Base-by-base conservation (phyloP, 192 early-diverging fungal species). In the Coemansia sp. region DNA sequence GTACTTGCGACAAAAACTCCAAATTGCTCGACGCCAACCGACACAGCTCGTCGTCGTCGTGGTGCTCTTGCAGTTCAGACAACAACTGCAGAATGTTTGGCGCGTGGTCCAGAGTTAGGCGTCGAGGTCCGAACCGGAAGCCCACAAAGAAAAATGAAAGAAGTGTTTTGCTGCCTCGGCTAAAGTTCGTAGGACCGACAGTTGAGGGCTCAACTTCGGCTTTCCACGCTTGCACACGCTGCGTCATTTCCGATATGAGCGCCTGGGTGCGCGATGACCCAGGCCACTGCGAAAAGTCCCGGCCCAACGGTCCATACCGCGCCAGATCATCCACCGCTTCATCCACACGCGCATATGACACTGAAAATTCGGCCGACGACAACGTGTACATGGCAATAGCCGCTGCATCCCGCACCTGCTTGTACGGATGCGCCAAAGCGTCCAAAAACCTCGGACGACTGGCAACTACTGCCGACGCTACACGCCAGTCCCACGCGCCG, bases 401-500 rank as follows among this genome's bases (percentile, higher is more conserved):
- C 4, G 94, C 65, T 14, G 84, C 74, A 57, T 94, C 90, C 4
- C 96, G 85, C 21, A 97, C 92, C 71, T 94, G 93, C 62, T 95
- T 87, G 78, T 97, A 98, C 10, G 93, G 94, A 71, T 93, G 88
- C 12, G 78, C 74, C 58, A 94, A 66, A 31, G 84, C 81, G 11
- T 79, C 66, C 42, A 66, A 20, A 26, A 81, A 63, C 5, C 73
- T 68, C 21, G 69, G 72, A 23, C 52, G 63, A 52, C 72, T 72
- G 12, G 66, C 60, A 2, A 65, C 22, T 3, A 81, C 66, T 4
- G 78, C 34, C 40, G 78, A 72, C n/a, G 65, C 72, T 5, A 96
- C 51, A 6, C 90, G 82, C 93, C 94, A 96, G 25, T 86, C 85
- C 60, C 90, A 85, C 1, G 71, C 69, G 19, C 81, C 67, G 2